Evolutionary conservation across 257 asterid genomes (phyloP), one percentile per base, ranked within the genome.

Genomic region (Datura wrightii): DNA sequence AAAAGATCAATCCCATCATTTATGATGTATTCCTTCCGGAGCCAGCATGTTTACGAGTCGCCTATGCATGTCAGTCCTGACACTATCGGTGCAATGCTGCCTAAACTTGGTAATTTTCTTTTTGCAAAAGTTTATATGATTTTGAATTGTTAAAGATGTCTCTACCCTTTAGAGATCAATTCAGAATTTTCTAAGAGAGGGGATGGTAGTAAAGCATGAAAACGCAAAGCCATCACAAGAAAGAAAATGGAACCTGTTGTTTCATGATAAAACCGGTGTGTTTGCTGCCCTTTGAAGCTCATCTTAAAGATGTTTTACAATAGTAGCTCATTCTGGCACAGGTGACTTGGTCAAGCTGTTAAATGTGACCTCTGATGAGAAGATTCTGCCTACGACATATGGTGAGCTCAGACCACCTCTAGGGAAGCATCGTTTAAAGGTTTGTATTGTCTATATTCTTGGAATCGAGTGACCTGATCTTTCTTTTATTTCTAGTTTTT

Each of bases 371-470:
- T 87, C 91, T 69, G 99, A 97, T 84, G 97, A 91, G 83, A 97
- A 89, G 90, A 84, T 92, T 74, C 90, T 95, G 76, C 95, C 94
- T 59, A 88, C 94, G 76, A 89, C 99, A 11, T 97, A 92, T 89
- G 99, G 99, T 84, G 98, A 94, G 90, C 85, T 97, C 84, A 93
- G 90, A 88, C 99, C 99, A 65, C 99, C 99, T 87, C 97, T 97
- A 58, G 98, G 99, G 79, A 93, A 94, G 86, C 96, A 97, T 89
- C 98, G 98, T 7, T 87, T 97, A 85, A 97, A 95, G 99, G 99
- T 92, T 85, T 79, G 88, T 79, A 50, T 74, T 69, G 62, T 50
- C 6, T 76, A 48, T 5, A 18, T 50, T 74, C 81, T 76, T 76
- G 41, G n/a, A 76, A 50, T 48, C 15, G 62, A 46, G 60, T 76